Base-by-base conservation (phyloP, 352 stramenopile species). In the Sclerospora graminicola region DNA sequence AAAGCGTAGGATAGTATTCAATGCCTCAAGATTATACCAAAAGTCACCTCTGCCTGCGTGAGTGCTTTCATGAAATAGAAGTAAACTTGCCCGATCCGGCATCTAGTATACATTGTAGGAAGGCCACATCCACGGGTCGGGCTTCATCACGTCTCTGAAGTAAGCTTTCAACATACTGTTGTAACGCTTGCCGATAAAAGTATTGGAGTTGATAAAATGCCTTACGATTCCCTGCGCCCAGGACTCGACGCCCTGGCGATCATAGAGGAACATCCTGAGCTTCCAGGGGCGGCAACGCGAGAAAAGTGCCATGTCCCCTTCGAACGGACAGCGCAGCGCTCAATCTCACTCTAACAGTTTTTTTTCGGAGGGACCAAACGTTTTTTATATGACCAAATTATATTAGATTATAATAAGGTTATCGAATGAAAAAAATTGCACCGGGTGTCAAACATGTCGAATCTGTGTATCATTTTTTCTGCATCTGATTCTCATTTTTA, bases 201-300 rank as follows among this genome's bases (percentile, higher is more conserved):
- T 82, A 53, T 98, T 98, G 54, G 83, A 97, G 20, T 89, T 97
- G 57, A 97, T 96, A 49, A 98, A 98, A 67, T 97, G 89, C 19
- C 91, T 91, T 30, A 98, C 91, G 36, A 97, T 96, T 35, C 88
- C 89, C 43, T 96, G 69, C 8, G 78, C 74, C 89, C 89, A 97
- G 8, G 77, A 92, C 50, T 91, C 72, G 40, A 86, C 68, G 33
- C 84, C 81, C 38, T 89, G 72, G 32, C 70, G 69, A 36, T 89
- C 76, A 63, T 94, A 95, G 51, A 97, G 97, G 9, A 82, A 95
- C 82, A 95, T 97, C 89, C 97, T 97, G 29, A 97, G 79, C 45
- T 94, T 92, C 89, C 89, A 97, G 8, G 97, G 60, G 48, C 95
- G 86, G 35, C 66, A 89, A 34, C 83, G 64, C 16, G 76, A 88